Evolutionary conservation across 805 yeast genomes (phyloP).

Genomic region (Candida railenensis): DNA sequence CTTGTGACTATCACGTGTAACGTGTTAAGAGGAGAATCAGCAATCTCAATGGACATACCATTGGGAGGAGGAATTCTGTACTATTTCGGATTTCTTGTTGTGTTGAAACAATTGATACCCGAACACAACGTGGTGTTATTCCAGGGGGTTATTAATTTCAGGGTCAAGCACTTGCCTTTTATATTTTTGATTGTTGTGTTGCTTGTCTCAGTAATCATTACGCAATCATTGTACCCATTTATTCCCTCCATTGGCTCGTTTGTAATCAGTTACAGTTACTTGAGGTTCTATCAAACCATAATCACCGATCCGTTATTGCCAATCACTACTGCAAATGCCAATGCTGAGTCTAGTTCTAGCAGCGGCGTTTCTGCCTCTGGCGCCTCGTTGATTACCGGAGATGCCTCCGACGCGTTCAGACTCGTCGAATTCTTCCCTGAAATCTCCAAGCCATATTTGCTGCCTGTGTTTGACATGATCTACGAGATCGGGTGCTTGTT

Average conservation of each 20-base stretch:
- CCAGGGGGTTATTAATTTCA: slow-evolving; percentile 42
- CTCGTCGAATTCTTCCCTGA: slow-evolving; percentile 83
- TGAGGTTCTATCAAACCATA: slow-evolving; percentile 71
- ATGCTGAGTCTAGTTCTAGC: slow-evolving; percentile 17
- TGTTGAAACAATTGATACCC: slow-evolving; percentile 57
- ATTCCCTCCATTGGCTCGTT: slow-evolving; percentile 61
- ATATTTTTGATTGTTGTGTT: slow-evolving; percentile 29
- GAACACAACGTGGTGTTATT: slow-evolving; percentile 53
- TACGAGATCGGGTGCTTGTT: slow-evolving; percentile 39
- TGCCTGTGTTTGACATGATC: slow-evolving; percentile 44
- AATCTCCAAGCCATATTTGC: slow-evolving; percentile 48
- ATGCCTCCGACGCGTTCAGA: slow-evolving; percentile 87
- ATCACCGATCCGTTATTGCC: slow-evolving; percentile 58
- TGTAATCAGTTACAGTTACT: slow-evolving; percentile 68
- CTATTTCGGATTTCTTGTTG: slow-evolving; percentile 54
- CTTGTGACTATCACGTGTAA: slow-evolving; percentile 39
- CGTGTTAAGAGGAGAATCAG: slow-evolving; percentile 31
- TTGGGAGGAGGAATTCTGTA: slow-evolving; percentile 53
- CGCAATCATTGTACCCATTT: slow-evolving; percentile 45
- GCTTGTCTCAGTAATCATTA: slow-evolving; percentile 32
- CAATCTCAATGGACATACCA: slow-evolving; percentile 39
- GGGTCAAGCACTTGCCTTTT: slow-evolving; percentile 67
- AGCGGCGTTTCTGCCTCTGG: slow-evolving; percentile 7
- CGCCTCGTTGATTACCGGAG: slow-evolving; percentile 56
- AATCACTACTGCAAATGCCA: slow-evolving; percentile 25